Evolutionary conservation across 164 flowering plant genomes (phyloP).

Genomic region (Warburgia ugandensis): DNA sequence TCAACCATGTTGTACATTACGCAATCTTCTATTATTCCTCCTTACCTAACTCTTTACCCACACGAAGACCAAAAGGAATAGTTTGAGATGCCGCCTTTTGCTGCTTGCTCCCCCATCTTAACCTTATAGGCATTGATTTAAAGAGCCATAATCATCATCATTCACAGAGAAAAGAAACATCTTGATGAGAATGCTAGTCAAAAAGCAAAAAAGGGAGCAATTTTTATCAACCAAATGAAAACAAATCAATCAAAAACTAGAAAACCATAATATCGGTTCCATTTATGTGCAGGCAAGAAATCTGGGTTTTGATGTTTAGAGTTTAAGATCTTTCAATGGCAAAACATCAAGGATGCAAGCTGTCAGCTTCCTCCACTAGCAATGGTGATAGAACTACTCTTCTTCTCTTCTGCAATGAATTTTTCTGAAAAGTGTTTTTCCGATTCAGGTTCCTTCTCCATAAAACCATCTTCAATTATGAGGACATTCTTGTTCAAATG

Average conservation of each 20-base stretch:
- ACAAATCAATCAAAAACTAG: not conserved
- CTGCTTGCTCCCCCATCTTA: too few relatives aligned
- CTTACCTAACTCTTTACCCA: too few relatives aligned
- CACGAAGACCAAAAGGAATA: too few relatives aligned
- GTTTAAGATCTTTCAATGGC: constrained; percentile 42
- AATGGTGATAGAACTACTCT: not conserved
- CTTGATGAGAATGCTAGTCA: not conserved
- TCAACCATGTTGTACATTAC: too few relatives aligned
- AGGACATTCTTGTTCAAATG: constrained; percentile 6
- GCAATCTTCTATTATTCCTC: too few relatives aligned
- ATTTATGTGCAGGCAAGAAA: not conserved
- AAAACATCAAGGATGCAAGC: constrained; percentile 69
- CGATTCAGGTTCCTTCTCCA: constrained; percentile 15
- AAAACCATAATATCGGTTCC: not conserved
- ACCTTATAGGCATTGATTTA: too few relatives aligned
- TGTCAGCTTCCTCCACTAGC: constrained; percentile 24
- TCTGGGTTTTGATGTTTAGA: not conserved
- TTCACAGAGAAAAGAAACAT: not conserved
- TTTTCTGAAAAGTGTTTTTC: not conserved
- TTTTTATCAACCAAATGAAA: too few relatives aligned
- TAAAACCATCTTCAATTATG: constrained; percentile 6
- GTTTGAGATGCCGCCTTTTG: too few relatives aligned
- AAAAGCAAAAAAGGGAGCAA: not conserved
- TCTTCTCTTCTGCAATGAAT: constrained; percentile 1
- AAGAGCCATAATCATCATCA: too few relatives aligned